Conservation (phyloP, 805 yeast species). For the Lachancea cidri region DNA sequence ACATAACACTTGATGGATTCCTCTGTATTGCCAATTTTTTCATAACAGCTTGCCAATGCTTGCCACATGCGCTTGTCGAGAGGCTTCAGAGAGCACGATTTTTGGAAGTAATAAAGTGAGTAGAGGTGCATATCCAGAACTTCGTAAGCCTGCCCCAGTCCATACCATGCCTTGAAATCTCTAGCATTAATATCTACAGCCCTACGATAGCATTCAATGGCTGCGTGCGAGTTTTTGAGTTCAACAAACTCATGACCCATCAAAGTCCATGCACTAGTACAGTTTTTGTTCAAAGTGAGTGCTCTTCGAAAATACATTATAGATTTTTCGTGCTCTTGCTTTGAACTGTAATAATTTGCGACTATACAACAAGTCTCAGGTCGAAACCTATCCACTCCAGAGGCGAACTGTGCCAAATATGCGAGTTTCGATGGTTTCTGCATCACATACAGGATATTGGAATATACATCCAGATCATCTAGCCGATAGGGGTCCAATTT, state of each 20-base stretch:
- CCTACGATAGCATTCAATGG: slow-evolving; percentile 88
- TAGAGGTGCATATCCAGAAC: slow-evolving; percentile 92
- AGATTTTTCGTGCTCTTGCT: slow-evolving; percentile 92
- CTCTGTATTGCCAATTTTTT: slow-evolving; percentile 59
- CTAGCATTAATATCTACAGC: slow-evolving; percentile 87
- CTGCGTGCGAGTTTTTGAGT: slow-evolving; percentile 92
- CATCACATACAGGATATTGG: slow-evolving; percentile 93
- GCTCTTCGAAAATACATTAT: slow-evolving; percentile 91
- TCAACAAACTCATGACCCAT: slow-evolving; percentile 99
- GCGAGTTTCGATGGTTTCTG: slow-evolving; percentile 82
- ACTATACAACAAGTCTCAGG: slow-evolving; percentile 93
- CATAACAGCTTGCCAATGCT: slow-evolving; percentile 86
- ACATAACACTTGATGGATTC: slow-evolving; percentile 80
- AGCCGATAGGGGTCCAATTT: slow-evolving; percentile 74
- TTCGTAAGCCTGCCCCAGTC: slow-evolving; percentile 96
- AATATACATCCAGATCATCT: slow-evolving; percentile 88
- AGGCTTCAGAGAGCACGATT: slow-evolving; percentile 84
- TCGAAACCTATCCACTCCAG: slow-evolving; percentile 75
- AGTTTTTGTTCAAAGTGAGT: slow-evolving; percentile 67
- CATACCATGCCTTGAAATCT: slow-evolving; percentile 98
- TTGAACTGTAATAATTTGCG: slow-evolving; percentile 88
- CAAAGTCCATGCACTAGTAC: slow-evolving; percentile 91
- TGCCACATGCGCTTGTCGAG: slow-evolving; percentile 94
- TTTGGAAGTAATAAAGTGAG: slow-evolving; percentile 86
- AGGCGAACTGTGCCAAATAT: slow-evolving; percentile 78